Conservation (phyloP, 129 eudicot species). For the Flaveria trinervia region DNA sequence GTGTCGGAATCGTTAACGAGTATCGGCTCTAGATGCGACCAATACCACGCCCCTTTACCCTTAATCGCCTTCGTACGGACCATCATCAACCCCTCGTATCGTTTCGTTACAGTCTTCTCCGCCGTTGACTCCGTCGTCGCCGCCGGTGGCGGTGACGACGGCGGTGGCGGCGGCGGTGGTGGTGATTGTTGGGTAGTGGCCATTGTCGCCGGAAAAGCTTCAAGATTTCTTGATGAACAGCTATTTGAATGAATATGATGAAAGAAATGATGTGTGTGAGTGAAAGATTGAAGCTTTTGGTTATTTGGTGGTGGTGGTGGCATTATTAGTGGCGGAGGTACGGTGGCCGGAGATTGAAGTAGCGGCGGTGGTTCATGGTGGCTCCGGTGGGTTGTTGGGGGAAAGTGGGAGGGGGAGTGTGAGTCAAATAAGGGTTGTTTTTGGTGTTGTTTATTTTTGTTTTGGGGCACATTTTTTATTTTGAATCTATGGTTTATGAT, state of each 20-base stretch:
- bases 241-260: background rate
- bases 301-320: background rate
- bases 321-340: slow-evolving; percentile 22
- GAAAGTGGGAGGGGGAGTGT: slow-evolving; percentile 35
- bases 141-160: slow-evolving; percentile 15
- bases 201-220: slow-evolving; percentile 27
- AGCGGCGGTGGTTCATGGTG: slow-evolving; percentile 48
- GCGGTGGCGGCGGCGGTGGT: slow-evolving; percentile 11
- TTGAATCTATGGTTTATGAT: background rate
- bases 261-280: slow-evolving; percentile 16
- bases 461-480: slow-evolving; percentile 19
- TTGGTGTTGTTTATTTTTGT: slow-evolving; percentile 15
- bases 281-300: slow-evolving; percentile 16
- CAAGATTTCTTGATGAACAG: slow-evolving; percentile 29
- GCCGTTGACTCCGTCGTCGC: slow-evolving; percentile 50
- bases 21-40: slow-evolving; percentile 85
- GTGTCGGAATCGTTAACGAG: slow-evolving; percentile 57
- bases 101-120: slow-evolving; percentile 63
- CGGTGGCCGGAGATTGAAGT: slow-evolving; percentile 38
- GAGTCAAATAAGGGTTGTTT: slow-evolving; percentile 44
- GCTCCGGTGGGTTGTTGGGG: slow-evolving; percentile 45
- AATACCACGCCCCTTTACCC: slow-evolving; percentile 99
- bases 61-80: slow-evolving; percentile 79
- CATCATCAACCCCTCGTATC: slow-evolving; percentile 71
- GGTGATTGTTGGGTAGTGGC: slow-evolving; percentile 29